Conservation (phyloP, 2,329 filamentous ascomycete species). For the Cryphonectria parasitica region DNA sequence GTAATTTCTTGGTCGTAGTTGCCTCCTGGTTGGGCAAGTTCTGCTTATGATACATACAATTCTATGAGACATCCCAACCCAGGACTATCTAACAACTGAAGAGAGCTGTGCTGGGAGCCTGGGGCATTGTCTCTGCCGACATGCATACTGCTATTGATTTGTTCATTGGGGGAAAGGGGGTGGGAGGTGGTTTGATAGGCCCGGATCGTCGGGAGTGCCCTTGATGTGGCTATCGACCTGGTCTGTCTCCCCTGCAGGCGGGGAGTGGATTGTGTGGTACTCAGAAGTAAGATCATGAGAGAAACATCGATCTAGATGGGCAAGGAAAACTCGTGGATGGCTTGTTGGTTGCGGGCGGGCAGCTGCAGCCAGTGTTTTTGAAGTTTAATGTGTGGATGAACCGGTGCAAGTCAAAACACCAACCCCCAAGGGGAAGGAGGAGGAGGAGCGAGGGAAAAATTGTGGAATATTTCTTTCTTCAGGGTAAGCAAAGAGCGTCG, state of each 20-base stretch:
- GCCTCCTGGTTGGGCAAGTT: neutral
- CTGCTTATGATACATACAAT: neutral
- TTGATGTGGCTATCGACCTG: neutral
- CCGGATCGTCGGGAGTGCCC: neutral
- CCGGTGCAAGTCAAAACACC: neutral
- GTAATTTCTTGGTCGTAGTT: neutral
- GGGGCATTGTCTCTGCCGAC: neutral
- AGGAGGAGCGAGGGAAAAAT: neutral
- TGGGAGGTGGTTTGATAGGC: neutral
- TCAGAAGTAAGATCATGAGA: neutral
- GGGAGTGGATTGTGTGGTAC: neutral
- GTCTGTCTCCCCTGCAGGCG: neutral
- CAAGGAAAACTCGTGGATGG: neutral
- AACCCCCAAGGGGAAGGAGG: neutral
- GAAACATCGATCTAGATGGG: neutral
- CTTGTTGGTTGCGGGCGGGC: neutral
- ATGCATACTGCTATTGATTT: neutral
- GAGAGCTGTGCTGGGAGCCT: neutral
- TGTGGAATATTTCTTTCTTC: neutral
- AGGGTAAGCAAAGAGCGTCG: neutral
- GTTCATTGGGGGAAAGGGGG: neutral
- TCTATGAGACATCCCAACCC: neutral
- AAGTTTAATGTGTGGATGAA: neutral
- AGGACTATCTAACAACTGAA: neutral
- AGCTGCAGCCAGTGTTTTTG: neutral